Evolutionary conservation across 78 protist species (phyloP).

Genomic region (Chrysochromulina parva): DNA sequence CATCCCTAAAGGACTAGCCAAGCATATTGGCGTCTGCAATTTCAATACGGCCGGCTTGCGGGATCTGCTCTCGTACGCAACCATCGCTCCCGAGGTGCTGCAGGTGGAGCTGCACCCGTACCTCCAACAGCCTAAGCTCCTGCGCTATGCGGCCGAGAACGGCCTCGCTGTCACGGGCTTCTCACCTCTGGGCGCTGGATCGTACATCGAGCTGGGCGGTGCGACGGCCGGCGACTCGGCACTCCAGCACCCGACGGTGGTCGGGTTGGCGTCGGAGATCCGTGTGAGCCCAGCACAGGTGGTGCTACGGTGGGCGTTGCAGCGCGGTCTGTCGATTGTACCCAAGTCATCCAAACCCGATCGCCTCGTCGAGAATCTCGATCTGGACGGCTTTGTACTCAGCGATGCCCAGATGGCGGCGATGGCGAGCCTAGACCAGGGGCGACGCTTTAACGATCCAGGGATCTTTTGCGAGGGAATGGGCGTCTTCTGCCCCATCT

Average conservation of each 20-base stretch:
- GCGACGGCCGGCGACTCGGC: background rate
- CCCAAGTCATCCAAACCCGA: background rate
- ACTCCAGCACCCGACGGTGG: background rate
- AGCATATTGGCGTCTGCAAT: constrained; percentile 39
- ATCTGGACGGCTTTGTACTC: background rate
- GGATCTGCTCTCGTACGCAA: background rate
- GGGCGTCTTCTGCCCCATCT: background rate
- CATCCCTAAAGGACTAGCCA: constrained; percentile 54
- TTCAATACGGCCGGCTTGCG: background rate
- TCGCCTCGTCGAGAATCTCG: background rate
- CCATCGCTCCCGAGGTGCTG: background rate
- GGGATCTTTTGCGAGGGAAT: background rate
- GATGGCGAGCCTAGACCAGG: background rate
- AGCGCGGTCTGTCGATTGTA: background rate
- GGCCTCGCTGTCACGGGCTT: background rate
- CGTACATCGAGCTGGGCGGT: background rate
- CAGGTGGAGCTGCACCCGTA: constrained; percentile 38
- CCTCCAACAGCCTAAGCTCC: background rate
- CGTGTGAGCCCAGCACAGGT: background rate
- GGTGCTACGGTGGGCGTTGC: background rate
- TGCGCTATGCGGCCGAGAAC: background rate
- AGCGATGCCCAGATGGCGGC: background rate
- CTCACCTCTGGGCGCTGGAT: constrained; percentile 19
- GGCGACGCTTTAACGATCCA: background rate
- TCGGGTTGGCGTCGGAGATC: background rate